phyloP scores from a whole-genome alignment of 2,329 filamentous ascomycete species.

The Rosellinia necatrix region DNA sequence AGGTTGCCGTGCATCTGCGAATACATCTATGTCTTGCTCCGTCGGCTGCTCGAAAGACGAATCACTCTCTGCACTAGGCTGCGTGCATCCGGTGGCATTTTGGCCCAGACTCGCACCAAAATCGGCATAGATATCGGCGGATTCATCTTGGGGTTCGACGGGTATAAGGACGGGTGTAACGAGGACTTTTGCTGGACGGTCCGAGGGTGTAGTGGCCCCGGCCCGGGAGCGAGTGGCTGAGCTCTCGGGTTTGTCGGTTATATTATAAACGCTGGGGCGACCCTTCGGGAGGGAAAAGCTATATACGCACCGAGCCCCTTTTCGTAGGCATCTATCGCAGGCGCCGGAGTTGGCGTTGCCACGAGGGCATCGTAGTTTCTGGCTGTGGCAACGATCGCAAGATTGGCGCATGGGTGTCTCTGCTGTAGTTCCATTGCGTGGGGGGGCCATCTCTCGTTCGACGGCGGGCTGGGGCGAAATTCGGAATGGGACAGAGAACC shows the following conservation, averaged over 20 bases:
- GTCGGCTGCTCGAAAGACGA: background rate
- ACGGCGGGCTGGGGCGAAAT: too few relatives aligned
- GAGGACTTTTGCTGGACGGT: too few relatives aligned
- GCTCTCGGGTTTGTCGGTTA: too few relatives aligned
- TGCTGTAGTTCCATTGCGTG: too few relatives aligned
- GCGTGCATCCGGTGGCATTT: background rate
- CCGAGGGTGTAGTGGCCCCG: background rate
- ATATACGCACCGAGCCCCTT: background rate
- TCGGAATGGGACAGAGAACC: too few relatives aligned
- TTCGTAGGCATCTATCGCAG: background rate
- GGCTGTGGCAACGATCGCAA: background rate
- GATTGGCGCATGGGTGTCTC: background rate
- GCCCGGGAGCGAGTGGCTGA: background rate
- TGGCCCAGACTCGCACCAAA: background rate
- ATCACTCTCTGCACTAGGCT: background rate
- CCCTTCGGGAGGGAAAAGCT: background rate
- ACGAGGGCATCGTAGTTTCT: background rate
- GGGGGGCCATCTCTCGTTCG: too few relatives aligned
- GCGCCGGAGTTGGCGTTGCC: background rate
- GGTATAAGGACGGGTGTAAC: too few relatives aligned
- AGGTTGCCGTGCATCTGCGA: background rate
- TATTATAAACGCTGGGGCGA: too few relatives aligned
- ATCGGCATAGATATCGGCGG: background rate
- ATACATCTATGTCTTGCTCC: background rate
- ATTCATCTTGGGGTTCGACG: background rate